These are phyloP conservation scores for Candida hispaniensis DNA, from an alignment of 805 yeast species.

Conservation along the genomic window DNA sequence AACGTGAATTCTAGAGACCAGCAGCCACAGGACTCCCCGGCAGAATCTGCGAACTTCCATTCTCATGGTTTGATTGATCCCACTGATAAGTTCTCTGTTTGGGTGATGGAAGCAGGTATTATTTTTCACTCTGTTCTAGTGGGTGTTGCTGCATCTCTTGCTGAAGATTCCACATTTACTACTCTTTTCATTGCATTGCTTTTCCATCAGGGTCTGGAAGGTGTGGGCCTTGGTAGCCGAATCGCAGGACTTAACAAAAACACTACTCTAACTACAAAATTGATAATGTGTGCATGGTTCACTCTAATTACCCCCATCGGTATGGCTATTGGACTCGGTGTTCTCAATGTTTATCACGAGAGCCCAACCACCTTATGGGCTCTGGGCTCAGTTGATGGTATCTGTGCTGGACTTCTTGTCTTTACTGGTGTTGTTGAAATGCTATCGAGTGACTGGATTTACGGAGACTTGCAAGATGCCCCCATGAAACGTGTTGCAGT, in stretches of 20 bases:
- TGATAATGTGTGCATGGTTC: conserved; percentile 34
- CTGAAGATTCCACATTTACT: conserved; percentile 66
- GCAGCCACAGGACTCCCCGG: no score
- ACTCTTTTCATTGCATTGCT: conserved; percentile 50
- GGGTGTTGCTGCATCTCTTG: conserved; percentile 65
- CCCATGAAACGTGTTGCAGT: conserved; percentile 19
- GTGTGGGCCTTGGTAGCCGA: conserved; percentile 75
- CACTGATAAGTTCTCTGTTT: conserved; percentile 16
- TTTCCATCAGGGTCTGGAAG: conserved; percentile 68
- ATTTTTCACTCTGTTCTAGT: conserved; percentile 75
- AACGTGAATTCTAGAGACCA: no score
- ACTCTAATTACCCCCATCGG: conserved; percentile 61
- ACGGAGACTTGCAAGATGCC: conserved; percentile 26
- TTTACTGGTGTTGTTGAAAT: conserved; percentile 71
- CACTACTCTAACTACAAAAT: conserved; percentile 8
- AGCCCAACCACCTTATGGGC: conserved; percentile 48
- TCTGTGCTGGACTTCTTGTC: conserved; percentile 67
- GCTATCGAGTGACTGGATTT: conserved; percentile 61
- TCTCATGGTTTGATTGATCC: conserved; percentile 16
- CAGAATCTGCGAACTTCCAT: no score
- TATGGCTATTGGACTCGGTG: conserved; percentile 69
- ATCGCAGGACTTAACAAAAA: conserved; percentile 52
- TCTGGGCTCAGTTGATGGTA: conserved; percentile 63
- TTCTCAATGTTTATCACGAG: conserved; percentile 46
- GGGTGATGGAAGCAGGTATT: conserved; percentile 57